phyloP scores from a whole-genome alignment of 1,284 basidiomycete species.

The Ustilago crameri region DNA sequence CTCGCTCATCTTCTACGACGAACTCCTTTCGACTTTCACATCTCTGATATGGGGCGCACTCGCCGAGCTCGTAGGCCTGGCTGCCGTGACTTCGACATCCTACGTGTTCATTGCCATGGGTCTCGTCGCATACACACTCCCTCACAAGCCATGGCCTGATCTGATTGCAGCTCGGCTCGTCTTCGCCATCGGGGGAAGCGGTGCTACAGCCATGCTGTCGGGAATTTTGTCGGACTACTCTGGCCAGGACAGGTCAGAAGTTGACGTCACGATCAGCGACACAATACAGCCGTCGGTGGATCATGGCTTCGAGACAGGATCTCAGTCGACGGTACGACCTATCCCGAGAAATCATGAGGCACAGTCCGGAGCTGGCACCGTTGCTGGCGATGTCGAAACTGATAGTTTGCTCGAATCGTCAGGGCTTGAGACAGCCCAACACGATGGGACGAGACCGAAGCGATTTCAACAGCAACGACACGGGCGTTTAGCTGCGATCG shows the following conservation, averaged over 20 bases:
- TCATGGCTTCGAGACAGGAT: slow-evolving; percentile 2
- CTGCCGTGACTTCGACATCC: slow-evolving; percentile 37
- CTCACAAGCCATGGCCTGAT: slow-evolving; percentile 49
- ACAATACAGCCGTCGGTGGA: not conserved
- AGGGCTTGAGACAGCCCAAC: too few relatives aligned
- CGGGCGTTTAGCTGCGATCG: slow-evolving; percentile 47
- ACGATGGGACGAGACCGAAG: too few relatives aligned
- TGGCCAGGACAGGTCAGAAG: not conserved
- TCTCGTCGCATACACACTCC: slow-evolving; percentile 42
- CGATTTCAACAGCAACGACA: slow-evolving; percentile 20
- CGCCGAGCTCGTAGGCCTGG: slow-evolving; percentile 43
- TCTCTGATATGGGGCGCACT: slow-evolving; percentile 54
- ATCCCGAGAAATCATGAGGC: not conserved
- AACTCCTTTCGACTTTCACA: slow-evolving; percentile 47
- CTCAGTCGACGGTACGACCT: slow-evolving; percentile 10
- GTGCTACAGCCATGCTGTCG: slow-evolving; percentile 55
- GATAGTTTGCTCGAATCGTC: too few relatives aligned
- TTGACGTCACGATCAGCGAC: too few relatives aligned
- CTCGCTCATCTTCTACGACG: slow-evolving; percentile 56
- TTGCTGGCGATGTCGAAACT: not conserved
- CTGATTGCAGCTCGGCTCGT: slow-evolving; percentile 49
- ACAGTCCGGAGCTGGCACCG: not conserved
- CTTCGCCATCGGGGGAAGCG: slow-evolving; percentile 54
- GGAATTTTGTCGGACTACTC: slow-evolving; percentile 38
- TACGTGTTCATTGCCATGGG: slow-evolving; percentile 50